Conservation (phyloP, 2,329 filamentous ascomycete species). For the Bimuria novae-zelandiae region DNA sequence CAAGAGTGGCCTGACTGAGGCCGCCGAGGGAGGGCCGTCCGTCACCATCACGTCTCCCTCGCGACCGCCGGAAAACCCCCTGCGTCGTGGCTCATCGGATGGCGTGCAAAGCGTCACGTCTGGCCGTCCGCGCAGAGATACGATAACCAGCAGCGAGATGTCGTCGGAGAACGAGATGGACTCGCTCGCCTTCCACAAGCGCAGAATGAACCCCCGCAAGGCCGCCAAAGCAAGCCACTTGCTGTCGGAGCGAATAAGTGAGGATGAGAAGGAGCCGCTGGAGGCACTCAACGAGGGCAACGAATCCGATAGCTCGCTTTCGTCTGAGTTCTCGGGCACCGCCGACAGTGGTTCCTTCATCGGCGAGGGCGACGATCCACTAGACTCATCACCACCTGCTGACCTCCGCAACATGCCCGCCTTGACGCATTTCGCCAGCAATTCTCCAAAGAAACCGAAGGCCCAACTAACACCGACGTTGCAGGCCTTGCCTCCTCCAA, state of each 20-base stretch:
- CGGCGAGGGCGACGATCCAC: constrained; percentile 64
- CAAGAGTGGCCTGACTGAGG: constrained; percentile 60
- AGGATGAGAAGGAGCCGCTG: constrained; percentile 49
- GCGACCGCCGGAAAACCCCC: constrained; percentile 51
- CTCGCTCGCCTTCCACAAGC: constrained; percentile 66
- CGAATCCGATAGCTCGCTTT: constrained; percentile 46
- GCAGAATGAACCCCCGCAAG: constrained; percentile 64
- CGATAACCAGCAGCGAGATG: constrained; percentile 80
- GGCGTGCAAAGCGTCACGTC: constrained; percentile 68
- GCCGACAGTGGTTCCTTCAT: constrained; percentile 72
- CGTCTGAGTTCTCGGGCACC: constrained; percentile 48
- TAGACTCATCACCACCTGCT: constrained; percentile 58
- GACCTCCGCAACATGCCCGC: constrained; percentile 49
- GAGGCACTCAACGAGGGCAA: constrained; percentile 49
- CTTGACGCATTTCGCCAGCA: constrained; percentile 47
- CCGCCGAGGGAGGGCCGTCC: constrained; percentile 56
- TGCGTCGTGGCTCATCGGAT: constrained; percentile 71
- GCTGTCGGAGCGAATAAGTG: constrained; percentile 58
- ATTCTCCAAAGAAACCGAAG: constrained; percentile 66
- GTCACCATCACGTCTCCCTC: constrained; percentile 62
- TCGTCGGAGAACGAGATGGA: constrained; percentile 83
- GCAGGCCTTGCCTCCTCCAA: constrained; percentile 70
- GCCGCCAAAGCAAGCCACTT: constrained; percentile 59
- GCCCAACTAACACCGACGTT: constrained; percentile 56
- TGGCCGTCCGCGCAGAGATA: constrained; percentile 72